A percentile compares a stretch with the other conserved stretches of the same genome.
Conservation (phyloP, 2,329 filamentous ascomycete genomes). For the Botrytis porri region DNA sequence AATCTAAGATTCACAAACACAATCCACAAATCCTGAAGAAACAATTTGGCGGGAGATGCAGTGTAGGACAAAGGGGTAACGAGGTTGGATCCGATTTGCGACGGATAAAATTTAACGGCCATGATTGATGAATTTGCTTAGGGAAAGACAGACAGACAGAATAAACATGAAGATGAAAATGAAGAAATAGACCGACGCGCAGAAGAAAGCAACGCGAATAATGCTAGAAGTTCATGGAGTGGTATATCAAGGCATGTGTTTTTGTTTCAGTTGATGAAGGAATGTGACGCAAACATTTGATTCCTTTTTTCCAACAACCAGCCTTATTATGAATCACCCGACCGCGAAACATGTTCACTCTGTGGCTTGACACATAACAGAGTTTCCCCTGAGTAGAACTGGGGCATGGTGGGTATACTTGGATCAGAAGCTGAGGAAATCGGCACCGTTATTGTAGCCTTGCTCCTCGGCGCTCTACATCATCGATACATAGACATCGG, state of each 20-base stretch:
- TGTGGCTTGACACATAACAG: not conserved
- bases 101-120: slow-evolving; percentile 52
- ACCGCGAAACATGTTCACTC: not conserved
- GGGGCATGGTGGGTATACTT: not conserved
- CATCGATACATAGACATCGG: not conserved
- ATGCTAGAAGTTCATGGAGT: not conserved
- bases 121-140: not conserved
- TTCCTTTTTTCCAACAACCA: slow-evolving; percentile 5
- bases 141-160: slow-evolving; percentile 5
- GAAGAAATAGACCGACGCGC: not conserved
- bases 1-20: slow-evolving; percentile 39
- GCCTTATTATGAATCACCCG: slow-evolving; percentile 7
- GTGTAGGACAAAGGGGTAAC: slow-evolving; percentile 22
- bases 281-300: slow-evolving; percentile 16
- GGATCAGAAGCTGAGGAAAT: not conserved
- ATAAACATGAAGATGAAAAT: not conserved
- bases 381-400: not conserved
- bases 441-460: not conserved
- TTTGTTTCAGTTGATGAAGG: slow-evolving; percentile 9
- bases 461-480: not conserved
- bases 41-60: slow-evolving; percentile 22
- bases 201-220: not conserved
- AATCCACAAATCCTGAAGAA: slow-evolving; percentile 11
- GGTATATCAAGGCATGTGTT: not conserved
- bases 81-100: slow-evolving; percentile 53